These are phyloP conservation scores for Penicillium sp. DNA, from an alignment of 2,329 filamentous ascomycete species.

Conservation along the genomic window DNA sequence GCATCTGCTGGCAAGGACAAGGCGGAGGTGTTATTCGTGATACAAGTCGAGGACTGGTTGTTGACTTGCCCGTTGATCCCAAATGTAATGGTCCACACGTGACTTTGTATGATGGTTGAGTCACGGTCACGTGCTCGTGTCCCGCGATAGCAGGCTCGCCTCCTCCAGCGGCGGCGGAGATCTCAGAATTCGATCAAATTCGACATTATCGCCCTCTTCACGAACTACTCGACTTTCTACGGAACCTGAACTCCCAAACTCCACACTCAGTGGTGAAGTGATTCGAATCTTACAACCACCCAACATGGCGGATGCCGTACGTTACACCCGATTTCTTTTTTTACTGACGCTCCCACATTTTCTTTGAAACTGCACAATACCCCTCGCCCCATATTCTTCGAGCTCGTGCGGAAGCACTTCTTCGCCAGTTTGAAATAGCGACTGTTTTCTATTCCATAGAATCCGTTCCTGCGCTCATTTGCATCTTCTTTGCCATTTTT, in stretches of 20 bases:
- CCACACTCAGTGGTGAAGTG: slow-evolving; percentile 19
- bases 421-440: slow-evolving; percentile 7
- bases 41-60: neutral
- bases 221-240: slow-evolving; percentile 10
- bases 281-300: slow-evolving; percentile 25
- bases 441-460: slow-evolving; percentile 7
- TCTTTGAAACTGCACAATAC: slow-evolving; percentile 42
- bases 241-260: slow-evolving; percentile 8
- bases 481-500: slow-evolving; percentile 19
- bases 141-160: slow-evolving; percentile 35
- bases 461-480: slow-evolving; percentile 13
- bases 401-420: slow-evolving; percentile 27
- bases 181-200: slow-evolving; percentile 32
- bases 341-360: slow-evolving; percentile 51
- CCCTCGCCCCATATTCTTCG: slow-evolving; percentile 34
- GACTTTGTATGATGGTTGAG: slow-evolving; percentile 17
- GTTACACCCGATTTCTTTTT: slow-evolving; percentile 46
- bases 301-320: slow-evolving; percentile 53
- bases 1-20: slow-evolving; percentile 25
- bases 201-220: slow-evolving; percentile 21
- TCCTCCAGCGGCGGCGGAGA: slow-evolving; percentile 21
- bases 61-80: slow-evolving; percentile 16
- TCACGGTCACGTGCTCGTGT: slow-evolving; percentile 28
- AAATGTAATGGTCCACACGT: slow-evolving; percentile 11
- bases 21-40: neutral